Evolutionary conservation across 139 green algal genomes (phyloP).

Genomic region (Monoraphidium neglectum): DNA sequence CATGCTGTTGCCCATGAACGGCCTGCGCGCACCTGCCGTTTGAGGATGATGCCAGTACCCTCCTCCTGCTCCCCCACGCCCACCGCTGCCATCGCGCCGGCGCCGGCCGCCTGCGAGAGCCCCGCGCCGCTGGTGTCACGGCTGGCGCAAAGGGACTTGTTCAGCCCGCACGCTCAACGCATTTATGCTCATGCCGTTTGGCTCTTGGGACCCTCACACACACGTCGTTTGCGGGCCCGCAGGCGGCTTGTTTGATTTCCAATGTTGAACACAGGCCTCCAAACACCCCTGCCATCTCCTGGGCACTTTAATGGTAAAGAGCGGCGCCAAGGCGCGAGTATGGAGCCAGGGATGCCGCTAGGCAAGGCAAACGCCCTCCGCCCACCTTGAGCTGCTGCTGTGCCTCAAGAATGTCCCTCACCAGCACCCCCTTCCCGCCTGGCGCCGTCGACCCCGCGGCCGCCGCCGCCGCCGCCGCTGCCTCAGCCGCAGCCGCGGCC

Average conservation of each 20-base stretch:
- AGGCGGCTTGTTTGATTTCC: not conserved
- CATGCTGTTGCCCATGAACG: too few relatives aligned
- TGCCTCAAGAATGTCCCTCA: constrained; percentile 68
- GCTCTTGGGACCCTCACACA: not conserved
- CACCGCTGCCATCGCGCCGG: constrained; percentile 10
- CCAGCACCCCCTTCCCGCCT: constrained; percentile 57
- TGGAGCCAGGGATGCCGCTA: too few relatives aligned
- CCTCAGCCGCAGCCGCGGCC: constrained; percentile 5
- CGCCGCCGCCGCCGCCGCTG: constrained; percentile 17
- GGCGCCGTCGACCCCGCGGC: constrained; percentile 10
- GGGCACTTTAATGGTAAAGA: too few relatives aligned
- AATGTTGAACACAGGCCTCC: not conserved
- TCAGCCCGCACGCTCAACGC: too few relatives aligned
- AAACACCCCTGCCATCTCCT: too few relatives aligned
- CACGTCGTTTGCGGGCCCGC: not conserved
- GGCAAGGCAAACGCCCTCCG: too few relatives aligned
- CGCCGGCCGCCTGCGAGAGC: constrained; percentile 13
- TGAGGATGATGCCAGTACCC: constrained; percentile 58
- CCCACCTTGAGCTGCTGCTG: constrained; percentile 62
- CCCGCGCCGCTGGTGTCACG: not conserved
- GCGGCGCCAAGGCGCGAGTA: too few relatives aligned
- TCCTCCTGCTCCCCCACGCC: not conserved
- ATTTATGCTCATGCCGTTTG: too few relatives aligned
- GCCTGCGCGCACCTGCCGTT: constrained; percentile 30
- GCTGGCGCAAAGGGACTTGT: too few relatives aligned